Percentiles rank a stretch among this genome's conserved stretches.
Conservation (phyloP, 805 yeast species). For the Schwanniomyces pseudopolymorphus region DNA sequence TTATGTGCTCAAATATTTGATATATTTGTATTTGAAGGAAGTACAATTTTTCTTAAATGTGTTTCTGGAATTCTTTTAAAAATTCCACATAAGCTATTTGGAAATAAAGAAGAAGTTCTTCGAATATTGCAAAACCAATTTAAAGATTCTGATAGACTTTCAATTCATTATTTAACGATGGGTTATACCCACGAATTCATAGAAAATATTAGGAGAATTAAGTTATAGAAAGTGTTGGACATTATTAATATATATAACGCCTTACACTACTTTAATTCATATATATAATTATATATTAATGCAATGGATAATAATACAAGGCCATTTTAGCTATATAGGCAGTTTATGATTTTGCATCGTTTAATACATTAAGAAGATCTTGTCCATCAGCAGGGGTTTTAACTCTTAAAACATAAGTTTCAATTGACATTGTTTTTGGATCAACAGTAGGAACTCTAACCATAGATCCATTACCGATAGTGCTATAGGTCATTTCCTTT, state of each 20-base stretch:
- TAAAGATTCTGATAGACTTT: slow-evolving; percentile 1
- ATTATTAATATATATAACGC: background rate
- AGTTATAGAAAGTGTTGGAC: slow-evolving; percentile 1
- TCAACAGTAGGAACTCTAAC: slow-evolving; percentile 67
- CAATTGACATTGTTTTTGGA: slow-evolving; percentile 50
- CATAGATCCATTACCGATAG: slow-evolving; percentile 62
- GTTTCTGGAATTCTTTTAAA: slow-evolving; percentile 52
- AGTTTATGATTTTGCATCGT: slow-evolving; percentile 20
- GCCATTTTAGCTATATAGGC: background rate
- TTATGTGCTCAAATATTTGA: slow-evolving; percentile 53
- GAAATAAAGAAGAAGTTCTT: slow-evolving; percentile 47
- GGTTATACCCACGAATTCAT: slow-evolving; percentile 54
- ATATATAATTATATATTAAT: background rate
- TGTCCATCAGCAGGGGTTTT: slow-evolving; percentile 72
- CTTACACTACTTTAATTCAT: background rate
- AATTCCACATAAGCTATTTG: slow-evolving; percentile 50
- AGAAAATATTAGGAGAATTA: slow-evolving; percentile 29
- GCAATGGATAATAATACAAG: background rate
- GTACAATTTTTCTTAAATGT: slow-evolving; percentile 50
- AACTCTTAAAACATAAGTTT: slow-evolving; percentile 70
- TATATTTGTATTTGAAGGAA: slow-evolving; percentile 61
- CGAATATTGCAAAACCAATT: slow-evolving; percentile 21
- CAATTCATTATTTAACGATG: slow-evolving; percentile 40
- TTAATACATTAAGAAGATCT: slow-evolving; percentile 40
- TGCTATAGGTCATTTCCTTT: slow-evolving; percentile 57